phyloP scores from a whole-genome alignment of 805 yeast genomes.

The Naumovozyma dairenensis region DNA sequence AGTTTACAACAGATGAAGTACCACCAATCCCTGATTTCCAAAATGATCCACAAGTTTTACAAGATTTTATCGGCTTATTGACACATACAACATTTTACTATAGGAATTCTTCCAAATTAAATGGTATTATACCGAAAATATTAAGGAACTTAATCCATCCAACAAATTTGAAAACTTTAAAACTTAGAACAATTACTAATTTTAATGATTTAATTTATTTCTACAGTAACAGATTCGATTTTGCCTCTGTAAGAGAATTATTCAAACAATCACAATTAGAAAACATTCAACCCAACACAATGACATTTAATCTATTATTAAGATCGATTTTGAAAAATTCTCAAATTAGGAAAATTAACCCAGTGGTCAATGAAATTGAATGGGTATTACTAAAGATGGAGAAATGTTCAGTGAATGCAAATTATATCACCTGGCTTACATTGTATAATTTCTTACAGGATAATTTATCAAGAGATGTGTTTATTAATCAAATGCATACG shows the following conservation, averaged over 20 bases:
- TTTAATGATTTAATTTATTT: conserved; percentile 34
- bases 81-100: conserved; percentile 31
- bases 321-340: conserved; percentile 23
- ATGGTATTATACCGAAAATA: conserved; percentile 32
- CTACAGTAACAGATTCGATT: conserved; percentile 31
- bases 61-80: conserved; percentile 20
- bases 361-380: conserved; percentile 20
- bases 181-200: conserved; percentile 23
- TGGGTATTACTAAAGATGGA: conserved; percentile 29
- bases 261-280: conserved; percentile 34
- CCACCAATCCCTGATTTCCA: conserved; percentile 31
- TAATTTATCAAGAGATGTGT: conserved; percentile 25
- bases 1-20: conserved; percentile 24
- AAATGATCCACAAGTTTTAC: conserved; percentile 9
- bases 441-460: conserved; percentile 29
- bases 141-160: conserved; percentile 34
- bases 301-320: conserved; percentile 33
- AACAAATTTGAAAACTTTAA: conserved; percentile 26
- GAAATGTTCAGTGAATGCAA: conserved; percentile 21
- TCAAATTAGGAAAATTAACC: conserved; percentile 21
- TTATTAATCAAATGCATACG: conserved; percentile 26
- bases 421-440: conserved; percentile 32
- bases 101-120: conserved; percentile 29
- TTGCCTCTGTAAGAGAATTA: conserved; percentile 33
- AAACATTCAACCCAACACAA: conserved; percentile 27